These are phyloP conservation scores for Blastocrithidia nonstop DNA, from an alignment of 208 protist genomes.

Conservation along the genomic window DNA sequence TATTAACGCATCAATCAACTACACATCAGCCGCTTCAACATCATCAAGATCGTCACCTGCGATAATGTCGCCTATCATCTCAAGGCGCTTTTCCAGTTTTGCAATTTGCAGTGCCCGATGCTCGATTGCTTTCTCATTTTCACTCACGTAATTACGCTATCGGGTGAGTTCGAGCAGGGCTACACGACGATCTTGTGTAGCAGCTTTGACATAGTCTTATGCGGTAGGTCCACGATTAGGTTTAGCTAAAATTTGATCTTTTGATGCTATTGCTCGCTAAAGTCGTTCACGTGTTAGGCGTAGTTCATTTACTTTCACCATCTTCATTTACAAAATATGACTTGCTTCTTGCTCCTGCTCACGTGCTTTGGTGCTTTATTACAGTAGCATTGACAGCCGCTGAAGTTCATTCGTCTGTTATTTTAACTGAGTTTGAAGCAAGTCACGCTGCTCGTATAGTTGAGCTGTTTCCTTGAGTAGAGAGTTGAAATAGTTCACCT, in stretches of 20 bases:
- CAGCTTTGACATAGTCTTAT: constrained; percentile 29
- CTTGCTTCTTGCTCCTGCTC: constrained; percentile 29
- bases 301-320: constrained; percentile 22
- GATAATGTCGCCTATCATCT: constrained; percentile 59
- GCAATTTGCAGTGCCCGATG: constrained; percentile 57
- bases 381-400: constrained; percentile 19
- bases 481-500: constrained; percentile 14
- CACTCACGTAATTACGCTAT: constrained; percentile 31
- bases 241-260: constrained; percentile 36
- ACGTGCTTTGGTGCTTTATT: constrained; percentile 29
- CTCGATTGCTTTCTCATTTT: constrained; percentile 39
- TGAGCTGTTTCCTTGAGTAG: constrained; percentile 9
- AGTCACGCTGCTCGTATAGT: constrained; percentile 27
- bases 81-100: constrained; percentile 47
- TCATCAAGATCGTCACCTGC: constrained; percentile 21
- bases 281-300: constrained; percentile 14
- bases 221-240: constrained; percentile 15
- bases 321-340: constrained; percentile 35
- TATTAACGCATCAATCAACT: constrained; percentile 34
- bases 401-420: constrained; percentile 23
- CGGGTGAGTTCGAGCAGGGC: constrained; percentile 27
- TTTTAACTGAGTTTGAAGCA: constrained; percentile 18
- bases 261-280: constrained; percentile 15
- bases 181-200: constrained; percentile 44
- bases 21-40: constrained; percentile 52